Base-by-base conservation (phyloP, 768 basidiomycete species). In the Rubroboletus pulcherrimus region DNA sequence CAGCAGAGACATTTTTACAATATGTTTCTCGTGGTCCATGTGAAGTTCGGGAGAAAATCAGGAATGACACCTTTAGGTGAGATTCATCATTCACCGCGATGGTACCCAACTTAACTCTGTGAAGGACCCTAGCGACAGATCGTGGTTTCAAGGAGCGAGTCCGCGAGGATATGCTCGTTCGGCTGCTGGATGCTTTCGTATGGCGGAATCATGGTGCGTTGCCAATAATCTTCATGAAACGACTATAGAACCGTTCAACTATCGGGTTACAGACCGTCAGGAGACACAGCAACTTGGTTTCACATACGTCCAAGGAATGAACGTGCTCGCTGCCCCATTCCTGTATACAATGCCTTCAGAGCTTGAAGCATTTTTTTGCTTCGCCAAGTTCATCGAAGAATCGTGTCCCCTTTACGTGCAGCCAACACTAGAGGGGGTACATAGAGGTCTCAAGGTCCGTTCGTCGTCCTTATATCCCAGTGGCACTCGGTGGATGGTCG, bases 291-390 rank as follows among this genome's bases (percentile, higher is more conserved):
- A 85, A 54, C 80, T 92, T 40, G 91, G 84, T 9, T 97, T 98
- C 72, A 93, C 91, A 31, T 99, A 98, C 65, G 95, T 99, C 9
- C 96, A 99, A 73, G 97, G 97, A 31, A 98, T 97, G 93, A 99
- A 99, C 69, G 97, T 98, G 46, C 85, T 99, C 35, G 93, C 95
- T 21, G 97, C 97, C 3, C 97, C 97, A 0, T 99, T 98, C 72
- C 80, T 99, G 30, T 99, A 97, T 68, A 93, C 91, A 11, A 91
- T 98, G 85, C 95, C 97, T 7, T 93, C 93, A 10, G 93, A 99
- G 71, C 73, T 98, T n/a, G 97, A 99, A 71, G 97, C 97, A 1
- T 99, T 98, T 72, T 94, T 87, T 58, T 97, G 93, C 73, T 98
- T 99, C 66, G 83, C 92, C 29, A 91, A 88, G 64, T 99, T 99